These are phyloP conservation scores for Myxozyma mucilagina DNA, from an alignment of 805 yeast species.

Conservation along the genomic window DNA sequence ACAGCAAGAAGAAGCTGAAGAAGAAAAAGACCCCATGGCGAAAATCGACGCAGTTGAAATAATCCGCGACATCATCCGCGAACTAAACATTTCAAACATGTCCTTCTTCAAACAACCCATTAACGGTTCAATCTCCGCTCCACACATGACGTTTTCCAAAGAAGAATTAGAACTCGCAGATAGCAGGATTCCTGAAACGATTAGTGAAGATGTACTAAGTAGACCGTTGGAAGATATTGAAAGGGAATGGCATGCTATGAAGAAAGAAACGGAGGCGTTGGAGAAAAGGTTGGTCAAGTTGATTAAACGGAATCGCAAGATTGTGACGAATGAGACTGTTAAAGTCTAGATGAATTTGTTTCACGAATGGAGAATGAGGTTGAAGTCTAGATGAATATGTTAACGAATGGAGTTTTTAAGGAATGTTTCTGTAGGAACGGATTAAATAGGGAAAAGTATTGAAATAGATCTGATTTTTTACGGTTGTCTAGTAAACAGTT, in stretches of 20 bases:
- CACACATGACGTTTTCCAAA: slow-evolving; percentile 12
- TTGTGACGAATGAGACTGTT: slow-evolving; percentile 6
- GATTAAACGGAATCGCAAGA: slow-evolving; percentile 16
- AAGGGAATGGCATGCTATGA: slow-evolving; percentile 20
- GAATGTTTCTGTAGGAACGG: no score
- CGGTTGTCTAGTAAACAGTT: no score
- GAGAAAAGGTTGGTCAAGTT: slow-evolving; percentile 21
- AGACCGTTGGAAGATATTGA: slow-evolving; percentile 21
- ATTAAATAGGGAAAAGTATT: no score
- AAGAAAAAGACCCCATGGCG: neutral
- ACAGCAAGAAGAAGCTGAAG: no score
- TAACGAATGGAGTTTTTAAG: neutral
- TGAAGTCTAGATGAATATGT: neutral
- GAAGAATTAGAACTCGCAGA: slow-evolving; percentile 16
- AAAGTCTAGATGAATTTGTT: neutral
- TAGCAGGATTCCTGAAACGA: neutral
- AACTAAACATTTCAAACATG: slow-evolving; percentile 2
- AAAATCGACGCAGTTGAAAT: slow-evolving; percentile 4
- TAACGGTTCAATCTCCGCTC: slow-evolving; percentile 1
- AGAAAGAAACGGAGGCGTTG: slow-evolving; percentile 18
- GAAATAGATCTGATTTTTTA: no score
- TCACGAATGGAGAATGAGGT: neutral
- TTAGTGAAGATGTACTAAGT: neutral
- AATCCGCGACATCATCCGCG: slow-evolving; percentile 1
- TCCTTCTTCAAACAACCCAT: slow-evolving; percentile 15